These are phyloP conservation scores for Aaosphaeria arxii DNA, from an alignment of 2,329 filamentous ascomycete species.

Conservation along the genomic window DNA sequence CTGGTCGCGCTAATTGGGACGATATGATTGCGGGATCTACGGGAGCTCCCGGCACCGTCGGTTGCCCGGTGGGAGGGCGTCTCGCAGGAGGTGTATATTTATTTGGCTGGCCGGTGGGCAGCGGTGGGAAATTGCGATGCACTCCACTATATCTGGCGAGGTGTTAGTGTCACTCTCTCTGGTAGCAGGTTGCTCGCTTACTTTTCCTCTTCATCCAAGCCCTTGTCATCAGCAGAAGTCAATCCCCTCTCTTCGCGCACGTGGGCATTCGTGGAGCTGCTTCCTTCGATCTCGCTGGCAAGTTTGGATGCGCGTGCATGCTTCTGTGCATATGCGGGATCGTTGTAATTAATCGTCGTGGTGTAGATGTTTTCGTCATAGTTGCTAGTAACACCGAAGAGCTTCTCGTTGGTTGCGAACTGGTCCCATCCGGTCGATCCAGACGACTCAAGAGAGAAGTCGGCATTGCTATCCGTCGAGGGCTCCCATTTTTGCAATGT, in stretches of 20 bases:
- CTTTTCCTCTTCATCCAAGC: constrained; percentile 88
- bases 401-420: constrained; percentile 82
- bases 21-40: constrained; percentile 90
- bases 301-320: constrained; percentile 74
- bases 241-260: constrained; percentile 84
- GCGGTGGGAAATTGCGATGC: constrained; percentile 67
- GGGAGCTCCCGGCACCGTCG: constrained; percentile 72
- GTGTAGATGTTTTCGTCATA: constrained; percentile 97
- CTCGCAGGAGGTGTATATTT: constrained; percentile 91
- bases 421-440: constrained; percentile 71
- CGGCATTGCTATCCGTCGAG: constrained; percentile 56
- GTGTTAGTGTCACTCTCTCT: constrained; percentile 7
- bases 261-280: constrained; percentile 71
- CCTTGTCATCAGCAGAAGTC: constrained; percentile 62
- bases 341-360: constrained; percentile 78
- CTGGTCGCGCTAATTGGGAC: constrained; percentile 64
- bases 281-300: constrained; percentile 85
- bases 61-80: constrained; percentile 71
- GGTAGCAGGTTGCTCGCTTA: constrained; percentile 41
- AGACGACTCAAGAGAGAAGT: constrained; percentile 67
- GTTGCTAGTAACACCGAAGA: constrained; percentile 83
- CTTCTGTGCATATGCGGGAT: constrained; percentile 77
- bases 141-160: constrained; percentile 80
- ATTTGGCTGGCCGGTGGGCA: constrained; percentile 58
- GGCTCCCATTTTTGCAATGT: constrained; percentile 80